Conservation (phyloP, 345 rosid genomes). For the Theobroma cacao region DNA sequence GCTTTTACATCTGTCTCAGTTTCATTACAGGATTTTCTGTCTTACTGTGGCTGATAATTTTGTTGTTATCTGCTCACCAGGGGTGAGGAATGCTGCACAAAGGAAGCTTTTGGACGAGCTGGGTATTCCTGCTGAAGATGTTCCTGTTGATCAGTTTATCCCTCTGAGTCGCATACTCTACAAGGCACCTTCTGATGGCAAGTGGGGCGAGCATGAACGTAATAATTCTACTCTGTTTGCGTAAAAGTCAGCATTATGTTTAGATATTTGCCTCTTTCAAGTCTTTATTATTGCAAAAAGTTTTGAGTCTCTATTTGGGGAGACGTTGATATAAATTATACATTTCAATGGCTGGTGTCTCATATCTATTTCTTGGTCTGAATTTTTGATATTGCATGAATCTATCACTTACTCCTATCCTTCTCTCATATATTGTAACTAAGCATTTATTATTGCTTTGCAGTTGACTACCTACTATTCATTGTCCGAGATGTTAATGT, state of each 20-base stretch:
- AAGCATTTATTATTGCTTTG: slow-evolving; percentile 16
- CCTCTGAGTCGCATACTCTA: slow-evolving; percentile 79
- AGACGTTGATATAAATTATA: not conserved
- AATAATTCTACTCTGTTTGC: slow-evolving; percentile 19
- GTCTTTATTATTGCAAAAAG: not conserved
- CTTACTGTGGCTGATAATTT: not conserved
- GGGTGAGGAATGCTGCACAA: slow-evolving; percentile 96
- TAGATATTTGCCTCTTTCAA: not conserved
- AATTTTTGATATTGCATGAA: not conserved
- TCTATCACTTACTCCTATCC: not conserved
- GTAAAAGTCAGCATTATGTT: not conserved
- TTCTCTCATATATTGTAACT: not conserved
- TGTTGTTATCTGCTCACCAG: slow-evolving; percentile 39
- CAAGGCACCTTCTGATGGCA: slow-evolving; percentile 98
- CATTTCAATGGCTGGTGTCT: not conserved
- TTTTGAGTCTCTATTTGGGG: not conserved
- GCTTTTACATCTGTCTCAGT: not conserved
- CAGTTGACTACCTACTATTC: slow-evolving; percentile 91
- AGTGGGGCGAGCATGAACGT: slow-evolving; percentile 99
- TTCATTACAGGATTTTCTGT: not conserved
- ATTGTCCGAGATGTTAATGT: slow-evolving; percentile 70
- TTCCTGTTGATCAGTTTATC: slow-evolving; percentile 81
- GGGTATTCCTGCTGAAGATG: slow-evolving; percentile 87
- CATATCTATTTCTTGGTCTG: not conserved
- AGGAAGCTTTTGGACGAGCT: slow-evolving; percentile 97